Conservation (phyloP, 331 rosid species). For the Rhamnella rubrinervis region DNA sequence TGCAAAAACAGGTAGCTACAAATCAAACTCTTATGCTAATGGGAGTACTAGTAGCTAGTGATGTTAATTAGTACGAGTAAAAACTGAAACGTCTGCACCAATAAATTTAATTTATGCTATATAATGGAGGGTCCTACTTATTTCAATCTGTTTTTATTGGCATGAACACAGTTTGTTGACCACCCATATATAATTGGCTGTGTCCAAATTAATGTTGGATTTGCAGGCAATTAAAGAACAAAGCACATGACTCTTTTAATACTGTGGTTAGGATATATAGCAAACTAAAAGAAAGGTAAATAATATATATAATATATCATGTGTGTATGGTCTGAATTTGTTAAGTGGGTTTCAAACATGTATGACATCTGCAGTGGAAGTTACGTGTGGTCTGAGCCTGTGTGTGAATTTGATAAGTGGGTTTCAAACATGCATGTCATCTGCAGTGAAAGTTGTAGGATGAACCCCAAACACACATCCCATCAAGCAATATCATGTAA, state of each 20-base stretch:
- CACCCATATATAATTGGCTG: neutral
- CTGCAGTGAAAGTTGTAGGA: conserved; percentile 22
- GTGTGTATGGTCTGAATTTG: neutral
- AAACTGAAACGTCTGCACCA: neutral
- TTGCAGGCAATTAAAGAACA: neutral
- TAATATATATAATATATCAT: neutral
- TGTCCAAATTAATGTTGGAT: neutral
- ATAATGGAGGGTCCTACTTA: conserved; percentile 3
- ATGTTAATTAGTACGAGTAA: neutral
- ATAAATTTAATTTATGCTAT: neutral
- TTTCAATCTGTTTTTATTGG: neutral
- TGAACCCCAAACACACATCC: conserved; percentile 15
- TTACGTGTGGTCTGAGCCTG: neutral
- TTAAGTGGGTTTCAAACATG: conserved; percentile 9
- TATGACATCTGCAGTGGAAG: conserved; percentile 26
- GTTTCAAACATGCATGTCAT: conserved; percentile 21
- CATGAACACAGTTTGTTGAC: conserved; percentile 12
- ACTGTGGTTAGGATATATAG: neutral
- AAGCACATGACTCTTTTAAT: conserved; percentile 11
- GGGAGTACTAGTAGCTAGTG: neutral
- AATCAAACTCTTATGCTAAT: neutral
- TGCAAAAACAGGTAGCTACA: neutral
- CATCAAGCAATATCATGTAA: conserved; percentile 8
- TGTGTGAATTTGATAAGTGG: neutral
- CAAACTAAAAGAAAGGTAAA: neutral